Evolutionary conservation across 352 stramenopile genomes (phyloP).

Genomic region (Pythium folliculosum): DNA sequence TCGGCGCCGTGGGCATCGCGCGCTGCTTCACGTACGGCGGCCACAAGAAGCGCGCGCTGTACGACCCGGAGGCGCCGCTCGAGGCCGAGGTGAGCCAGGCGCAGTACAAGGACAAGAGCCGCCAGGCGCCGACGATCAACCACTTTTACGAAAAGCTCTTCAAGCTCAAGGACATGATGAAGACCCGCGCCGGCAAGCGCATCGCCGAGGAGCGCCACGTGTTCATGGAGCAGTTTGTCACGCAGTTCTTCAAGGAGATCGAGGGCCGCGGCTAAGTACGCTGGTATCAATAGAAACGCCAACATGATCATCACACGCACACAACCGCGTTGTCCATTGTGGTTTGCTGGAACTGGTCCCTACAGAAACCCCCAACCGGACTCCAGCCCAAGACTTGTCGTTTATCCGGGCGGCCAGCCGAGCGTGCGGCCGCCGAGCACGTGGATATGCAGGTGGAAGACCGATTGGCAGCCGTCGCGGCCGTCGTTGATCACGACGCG

Average conservation of each 20-base stretch:
- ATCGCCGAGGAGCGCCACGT: constrained; percentile 81
- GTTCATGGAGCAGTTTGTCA: constrained; percentile 88
- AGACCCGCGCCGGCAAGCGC: constrained; percentile 69
- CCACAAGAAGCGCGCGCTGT: constrained; percentile 80
- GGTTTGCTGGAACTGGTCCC: background rate
- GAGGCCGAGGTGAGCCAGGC: constrained; percentile 68
- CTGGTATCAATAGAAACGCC: background rate
- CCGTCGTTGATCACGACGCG: constrained; percentile 99
- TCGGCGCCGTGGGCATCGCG: constrained; percentile 90
- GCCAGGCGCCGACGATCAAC: constrained; percentile 76
- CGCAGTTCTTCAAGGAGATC: constrained; percentile 82
- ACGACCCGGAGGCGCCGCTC: constrained; percentile 64
- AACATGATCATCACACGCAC: background rate
- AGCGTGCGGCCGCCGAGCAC: constrained; percentile 94
- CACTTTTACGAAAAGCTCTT: constrained; percentile 94
- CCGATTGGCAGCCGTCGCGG: constrained; percentile 88
- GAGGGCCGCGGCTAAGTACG: constrained; percentile 34
- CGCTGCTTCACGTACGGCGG: constrained; percentile 91
- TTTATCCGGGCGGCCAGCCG: constrained; percentile 92
- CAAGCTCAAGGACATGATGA: constrained; percentile 87
- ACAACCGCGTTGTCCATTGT: background rate
- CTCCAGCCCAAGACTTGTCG: too few relatives aligned
- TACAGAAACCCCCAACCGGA: too few relatives aligned
- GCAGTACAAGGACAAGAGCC: constrained; percentile 78
- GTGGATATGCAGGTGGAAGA: constrained; percentile 94